Percentiles rank a stretch among this genome's conserved stretches.
phyloP scores from a whole-genome alignment of 441 rosid species.

The Hypseocharis bilobata region DNA sequence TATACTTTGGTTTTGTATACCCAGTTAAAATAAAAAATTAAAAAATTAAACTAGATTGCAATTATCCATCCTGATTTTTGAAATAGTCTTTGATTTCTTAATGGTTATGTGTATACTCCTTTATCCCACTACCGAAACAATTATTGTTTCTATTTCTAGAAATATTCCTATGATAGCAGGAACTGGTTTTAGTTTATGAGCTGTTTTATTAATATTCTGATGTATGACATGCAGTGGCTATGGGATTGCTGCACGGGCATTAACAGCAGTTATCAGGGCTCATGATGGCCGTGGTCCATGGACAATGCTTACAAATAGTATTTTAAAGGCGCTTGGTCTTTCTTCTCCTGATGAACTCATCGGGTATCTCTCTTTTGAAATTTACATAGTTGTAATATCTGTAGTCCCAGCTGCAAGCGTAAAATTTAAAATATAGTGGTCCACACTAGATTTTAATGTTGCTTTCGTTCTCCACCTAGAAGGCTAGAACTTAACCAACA shows the following conservation, averaged over 20 bases:
- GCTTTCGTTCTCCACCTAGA: neutral
- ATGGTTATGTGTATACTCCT: neutral
- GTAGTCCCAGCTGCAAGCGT: neutral
- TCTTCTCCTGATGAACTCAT: conserved; percentile 82
- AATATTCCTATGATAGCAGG: neutral
- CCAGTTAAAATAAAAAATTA: too few relatives aligned
- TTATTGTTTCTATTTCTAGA: neutral
- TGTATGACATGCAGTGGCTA: conserved; percentile 63
- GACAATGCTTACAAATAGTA: conserved; percentile 57
- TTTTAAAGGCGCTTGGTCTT: conserved; percentile 56
- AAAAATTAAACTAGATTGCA: too few relatives aligned
- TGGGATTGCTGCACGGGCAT: conserved; percentile 89
- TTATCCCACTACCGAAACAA: neutral
- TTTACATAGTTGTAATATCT: neutral
- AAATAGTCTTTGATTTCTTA: neutral
- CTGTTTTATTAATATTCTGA: neutral
- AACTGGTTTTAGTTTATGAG: neutral
- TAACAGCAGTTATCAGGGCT: conserved; percentile 77
- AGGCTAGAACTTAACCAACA: neutral
- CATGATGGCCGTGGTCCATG: conserved; percentile 87
- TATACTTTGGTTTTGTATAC: neutral
- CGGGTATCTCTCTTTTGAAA: conserved; percentile 36
- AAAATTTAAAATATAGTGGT: neutral
- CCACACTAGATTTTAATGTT: neutral
- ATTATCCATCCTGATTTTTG: neutral